phyloP scores from a whole-genome alignment of 1,284 basidiomycete species.

The Cryptococcus sp. region DNA sequence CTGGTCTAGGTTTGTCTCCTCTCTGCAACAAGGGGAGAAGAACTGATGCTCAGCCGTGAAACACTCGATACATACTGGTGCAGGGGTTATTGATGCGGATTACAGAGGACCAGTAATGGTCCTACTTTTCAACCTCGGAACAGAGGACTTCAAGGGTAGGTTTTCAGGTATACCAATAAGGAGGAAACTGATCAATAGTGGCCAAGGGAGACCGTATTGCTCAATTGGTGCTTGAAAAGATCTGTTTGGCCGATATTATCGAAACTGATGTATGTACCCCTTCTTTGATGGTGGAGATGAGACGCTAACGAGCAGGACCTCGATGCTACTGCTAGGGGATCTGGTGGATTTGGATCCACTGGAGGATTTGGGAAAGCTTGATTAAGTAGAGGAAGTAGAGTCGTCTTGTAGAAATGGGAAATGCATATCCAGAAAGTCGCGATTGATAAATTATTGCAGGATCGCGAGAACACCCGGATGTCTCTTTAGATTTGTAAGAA shows the following conservation, averaged over 20 bases:
- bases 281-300: conserved; percentile 1
- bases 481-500: no score
- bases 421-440: no score
- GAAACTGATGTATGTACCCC: conserved; percentile 69
- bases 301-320: conserved; percentile 58
- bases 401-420: no score
- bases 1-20: conserved; percentile 71
- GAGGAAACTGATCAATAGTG: conserved; percentile 54
- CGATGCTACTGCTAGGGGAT: conserved; percentile 77
- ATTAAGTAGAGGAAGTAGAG: not conserved
- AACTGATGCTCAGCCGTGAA: conserved; percentile 66
- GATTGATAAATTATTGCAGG: no score
- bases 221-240: conserved; percentile 89
- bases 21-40: not conserved
- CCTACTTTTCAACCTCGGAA: conserved; percentile 86
- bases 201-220: conserved; percentile 89
- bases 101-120: conserved; percentile 92
- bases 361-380: conserved; percentile 55
- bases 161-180: conserved; percentile 9
- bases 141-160: conserved; percentile 80
- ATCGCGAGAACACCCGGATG: no score
- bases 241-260: conserved; percentile 76
- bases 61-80: conserved; percentile 96
- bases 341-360: conserved; percentile 89
- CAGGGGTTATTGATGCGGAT: conserved; percentile 95